phyloP scores from a whole-genome alignment of 768 basidiomycete genomes.

The Pleurotus tuoliensis region DNA sequence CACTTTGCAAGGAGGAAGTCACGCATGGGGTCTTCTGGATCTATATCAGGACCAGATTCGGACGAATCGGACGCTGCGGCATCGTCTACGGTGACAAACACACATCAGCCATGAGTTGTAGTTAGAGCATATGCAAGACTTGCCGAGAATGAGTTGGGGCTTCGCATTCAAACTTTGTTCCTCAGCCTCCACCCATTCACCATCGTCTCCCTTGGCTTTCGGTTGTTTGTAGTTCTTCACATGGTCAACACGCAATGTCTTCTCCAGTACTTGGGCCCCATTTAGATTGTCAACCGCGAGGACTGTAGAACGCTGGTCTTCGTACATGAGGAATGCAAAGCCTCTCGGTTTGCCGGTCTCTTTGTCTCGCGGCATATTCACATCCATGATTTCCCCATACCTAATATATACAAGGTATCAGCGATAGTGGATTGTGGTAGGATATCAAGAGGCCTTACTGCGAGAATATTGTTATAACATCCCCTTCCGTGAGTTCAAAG shows the following conservation, averaged over 20 bases:
- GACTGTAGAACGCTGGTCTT: conserved; percentile 94
- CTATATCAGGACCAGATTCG: conserved; percentile 64
- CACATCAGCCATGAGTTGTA: not conserved
- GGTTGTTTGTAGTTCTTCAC: conserved; percentile 91
- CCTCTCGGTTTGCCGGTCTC: conserved; percentile 87
- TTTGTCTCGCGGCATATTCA: conserved; percentile 94
- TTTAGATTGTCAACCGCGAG: conserved; percentile 99
- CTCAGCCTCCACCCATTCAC: conserved; percentile 83
- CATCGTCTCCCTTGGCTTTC: conserved; percentile 70
- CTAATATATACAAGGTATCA: conserved; percentile 34
- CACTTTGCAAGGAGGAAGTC: conserved; percentile 82
- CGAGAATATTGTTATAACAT: conserved; percentile 95
- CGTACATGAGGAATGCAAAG: conserved; percentile 98
- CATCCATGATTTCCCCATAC: conserved; percentile 94
- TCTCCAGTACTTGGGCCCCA: conserved; percentile 83
- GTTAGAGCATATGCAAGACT: conserved; percentile 13
- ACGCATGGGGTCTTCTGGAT: conserved; percentile 97
- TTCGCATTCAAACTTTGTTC: conserved; percentile 85
- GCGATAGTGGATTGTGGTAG: conserved; percentile 5
- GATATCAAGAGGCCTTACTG: conserved; percentile 55
- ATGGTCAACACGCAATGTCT: conserved; percentile 89
- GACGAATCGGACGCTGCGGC: conserved; percentile 64
- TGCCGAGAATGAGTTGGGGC: conserved; percentile 68
- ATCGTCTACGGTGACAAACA: conserved; percentile 32
- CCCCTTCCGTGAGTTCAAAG: conserved; percentile 91